A percentile compares a stretch with the other conserved stretches of the same genome.
Conservation (phyloP, 208 protist genomes). For the Acanthamoeba culbertsoni region DNA sequence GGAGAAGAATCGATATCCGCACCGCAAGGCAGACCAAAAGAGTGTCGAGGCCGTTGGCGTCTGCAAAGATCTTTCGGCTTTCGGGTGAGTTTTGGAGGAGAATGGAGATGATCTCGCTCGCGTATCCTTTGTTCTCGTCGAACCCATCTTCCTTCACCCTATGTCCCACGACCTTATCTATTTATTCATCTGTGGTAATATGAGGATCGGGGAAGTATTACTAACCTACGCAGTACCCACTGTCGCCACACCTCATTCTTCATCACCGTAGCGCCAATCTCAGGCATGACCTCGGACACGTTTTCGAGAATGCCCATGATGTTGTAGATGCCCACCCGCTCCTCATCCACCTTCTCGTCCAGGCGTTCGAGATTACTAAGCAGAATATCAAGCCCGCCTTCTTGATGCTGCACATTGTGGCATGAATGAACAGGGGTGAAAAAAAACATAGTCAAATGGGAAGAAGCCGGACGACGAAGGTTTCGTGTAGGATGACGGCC, state of each 20-base stretch:
- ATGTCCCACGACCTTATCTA: background rate
- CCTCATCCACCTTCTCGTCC: conserved; percentile 70
- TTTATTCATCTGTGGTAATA: too few species aligned
- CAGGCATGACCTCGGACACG: conserved; percentile 68
- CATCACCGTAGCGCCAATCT: conserved; percentile 2
- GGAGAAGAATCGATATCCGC: conserved; percentile 45
- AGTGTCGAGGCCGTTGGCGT: conserved; percentile 69
- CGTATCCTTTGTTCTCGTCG: conserved; percentile 78
- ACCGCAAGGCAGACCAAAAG: conserved; percentile 70
- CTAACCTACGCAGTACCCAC: conserved; percentile 64
- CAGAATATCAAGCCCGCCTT: conserved; percentile 61
- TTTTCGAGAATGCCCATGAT: conserved; percentile 80
- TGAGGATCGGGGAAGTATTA: too few species aligned
- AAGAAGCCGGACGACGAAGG: background rate
- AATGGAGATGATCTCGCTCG: conserved; percentile 72
- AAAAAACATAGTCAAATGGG: background rate
- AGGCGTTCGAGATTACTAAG: conserved; percentile 72
- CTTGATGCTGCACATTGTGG: conserved; percentile 53
- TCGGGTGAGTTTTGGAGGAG: conserved; percentile 66
- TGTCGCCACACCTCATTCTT: conserved; percentile 50
- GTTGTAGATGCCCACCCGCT: conserved; percentile 72
- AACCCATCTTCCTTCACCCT: conserved; percentile 58
- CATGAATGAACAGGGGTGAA: background rate
- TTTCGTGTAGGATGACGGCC: background rate
- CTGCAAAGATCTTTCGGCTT: conserved; percentile 56